Percentiles rank a stretch among this genome's conserved stretches.
Evolutionary conservation across 2,329 filamentous ascomycete species (phyloP).

Genomic region (Calonectria pseudoreteaudii): DNA sequence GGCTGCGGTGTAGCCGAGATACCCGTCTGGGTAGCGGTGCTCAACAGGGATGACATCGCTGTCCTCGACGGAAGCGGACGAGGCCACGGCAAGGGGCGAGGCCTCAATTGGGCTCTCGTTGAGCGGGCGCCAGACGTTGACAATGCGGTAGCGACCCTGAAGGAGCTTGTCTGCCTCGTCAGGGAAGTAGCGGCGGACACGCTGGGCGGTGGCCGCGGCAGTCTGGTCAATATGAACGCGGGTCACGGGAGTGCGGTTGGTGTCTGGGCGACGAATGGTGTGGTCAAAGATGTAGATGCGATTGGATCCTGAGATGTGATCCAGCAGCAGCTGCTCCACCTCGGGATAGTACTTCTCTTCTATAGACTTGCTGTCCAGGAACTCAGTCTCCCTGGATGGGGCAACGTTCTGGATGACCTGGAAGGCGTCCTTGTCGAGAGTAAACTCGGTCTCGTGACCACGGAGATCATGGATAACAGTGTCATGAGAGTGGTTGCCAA

Average conservation of each 20-base stretch:
- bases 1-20: constrained; percentile 79
- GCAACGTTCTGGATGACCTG: constrained; percentile 70
- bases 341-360: constrained; percentile 84
- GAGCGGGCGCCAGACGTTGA: constrained; percentile 86
- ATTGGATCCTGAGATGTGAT: constrained; percentile 73
- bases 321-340: constrained; percentile 77
- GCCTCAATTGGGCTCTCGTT: constrained; percentile 71
- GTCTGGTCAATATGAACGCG: constrained; percentile 90
- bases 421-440: constrained; percentile 82
- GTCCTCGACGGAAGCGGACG: constrained; percentile 70
- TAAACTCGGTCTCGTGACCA: constrained; percentile 73
- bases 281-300: constrained; percentile 86
- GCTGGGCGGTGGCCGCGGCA: constrained; percentile 69
- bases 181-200: constrained; percentile 75
- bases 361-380: constrained; percentile 77
- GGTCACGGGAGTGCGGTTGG: constrained; percentile 76
- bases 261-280: constrained; percentile 79
- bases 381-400: constrained; percentile 63
- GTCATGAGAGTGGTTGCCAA: constrained; percentile 58
- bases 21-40: constrained; percentile 74
- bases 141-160: constrained; percentile 78
- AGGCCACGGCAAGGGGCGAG: constrained; percentile 76
- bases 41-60: constrained; percentile 78
- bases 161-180: constrained; percentile 76
- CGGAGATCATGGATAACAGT: constrained; percentile 80